Evolutionary conservation across 257 asterid species (phyloP).

Genomic region (Solanum virginianum): DNA sequence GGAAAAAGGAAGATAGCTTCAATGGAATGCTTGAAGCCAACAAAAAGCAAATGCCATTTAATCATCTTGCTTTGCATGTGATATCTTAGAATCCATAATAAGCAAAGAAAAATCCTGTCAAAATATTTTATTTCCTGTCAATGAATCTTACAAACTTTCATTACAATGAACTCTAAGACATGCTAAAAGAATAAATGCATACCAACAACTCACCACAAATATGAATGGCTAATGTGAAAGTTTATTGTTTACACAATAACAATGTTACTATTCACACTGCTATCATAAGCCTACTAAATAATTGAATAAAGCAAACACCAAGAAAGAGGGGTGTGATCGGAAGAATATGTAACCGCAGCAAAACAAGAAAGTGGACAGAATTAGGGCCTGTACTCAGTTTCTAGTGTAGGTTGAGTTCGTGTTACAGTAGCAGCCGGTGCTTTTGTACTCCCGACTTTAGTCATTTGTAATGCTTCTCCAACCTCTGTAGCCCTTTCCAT

Average conservation of each 20-base stretch:
- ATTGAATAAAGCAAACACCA: slow-evolving; percentile 1
- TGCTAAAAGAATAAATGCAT: slow-evolving; percentile 3
- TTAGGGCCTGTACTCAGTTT: slow-evolving; percentile 28
- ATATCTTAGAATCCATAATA: not conserved
- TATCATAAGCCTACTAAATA: not conserved
- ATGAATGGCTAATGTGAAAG: not conserved
- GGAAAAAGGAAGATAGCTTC: not conserved
- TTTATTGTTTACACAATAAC: slow-evolving; percentile 3
- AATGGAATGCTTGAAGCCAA: not conserved
- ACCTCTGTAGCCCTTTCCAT: slow-evolving; percentile 75
- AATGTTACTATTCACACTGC: slow-evolving; percentile 2
- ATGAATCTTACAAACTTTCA: not conserved
- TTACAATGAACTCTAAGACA: not conserved
- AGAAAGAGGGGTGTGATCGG: not conserved
- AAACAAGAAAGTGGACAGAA: not conserved
- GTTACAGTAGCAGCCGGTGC: slow-evolving; percentile 37
- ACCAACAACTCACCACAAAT: not conserved
- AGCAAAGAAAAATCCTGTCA: not conserved
- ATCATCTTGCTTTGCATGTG: not conserved
- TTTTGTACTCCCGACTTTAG: slow-evolving; percentile 25
- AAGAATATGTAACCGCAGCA: slow-evolving; percentile 3
- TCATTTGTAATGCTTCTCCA: slow-evolving; percentile 33
- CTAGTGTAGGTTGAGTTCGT: slow-evolving; percentile 33
- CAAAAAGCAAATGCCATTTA: not conserved
- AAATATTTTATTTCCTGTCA: not conserved